Evolutionary conservation across 352 stramenopile species (phyloP), one percentile per base, ranked within the genome.

Genomic region (Phytophthora pseudosyringae): DNA sequence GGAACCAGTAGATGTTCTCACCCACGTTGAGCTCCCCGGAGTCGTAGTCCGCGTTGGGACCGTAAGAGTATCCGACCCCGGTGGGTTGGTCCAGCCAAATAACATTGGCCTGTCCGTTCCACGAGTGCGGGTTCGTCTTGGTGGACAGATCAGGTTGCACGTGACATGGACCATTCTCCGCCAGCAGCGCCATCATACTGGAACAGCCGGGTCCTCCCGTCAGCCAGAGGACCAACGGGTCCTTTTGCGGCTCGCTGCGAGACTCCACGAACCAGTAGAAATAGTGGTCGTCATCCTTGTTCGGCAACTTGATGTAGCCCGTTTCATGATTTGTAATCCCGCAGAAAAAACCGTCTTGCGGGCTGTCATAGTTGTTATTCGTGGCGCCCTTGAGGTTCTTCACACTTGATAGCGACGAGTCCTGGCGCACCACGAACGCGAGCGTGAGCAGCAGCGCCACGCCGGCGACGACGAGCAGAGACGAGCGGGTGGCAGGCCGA

Each of bases 221-320:
- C 15, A 92, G 65, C 83, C 83, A 92, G 5, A 92, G 67, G 15
- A 92, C 69, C 9, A 92, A 57, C 18, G 83, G 83, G 36, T 86
- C 83, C 16, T 61, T 67, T 26, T 62, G 18, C 3, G 73, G 67
- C 5, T 61, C 45, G 10, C 45, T 64, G n/a, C 64, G 69, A 4
- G 81, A 89, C 55, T 84, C 64, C 1, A 85, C 73, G 51, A 85
- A 86, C 81, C 81, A 90, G 57, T 89, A 90, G 64, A 90, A 90
- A 63, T 89, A 90, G 28, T 84, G 62, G 50, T 88, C 73, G 35
- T 85, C 76, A 15, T 71, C 39, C 47, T 72, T 79, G 55, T 86
- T 81, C 13, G 77, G 64, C 15, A 89, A 51, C 44, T 83, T 80
- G 9, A 89, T 71, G 51, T 89, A 86, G 0, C 75, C 80, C 13